Evolutionary conservation across 2,329 filamentous ascomycete genomes (phyloP).

Genomic region (Ophiobolus disseminans): DNA sequence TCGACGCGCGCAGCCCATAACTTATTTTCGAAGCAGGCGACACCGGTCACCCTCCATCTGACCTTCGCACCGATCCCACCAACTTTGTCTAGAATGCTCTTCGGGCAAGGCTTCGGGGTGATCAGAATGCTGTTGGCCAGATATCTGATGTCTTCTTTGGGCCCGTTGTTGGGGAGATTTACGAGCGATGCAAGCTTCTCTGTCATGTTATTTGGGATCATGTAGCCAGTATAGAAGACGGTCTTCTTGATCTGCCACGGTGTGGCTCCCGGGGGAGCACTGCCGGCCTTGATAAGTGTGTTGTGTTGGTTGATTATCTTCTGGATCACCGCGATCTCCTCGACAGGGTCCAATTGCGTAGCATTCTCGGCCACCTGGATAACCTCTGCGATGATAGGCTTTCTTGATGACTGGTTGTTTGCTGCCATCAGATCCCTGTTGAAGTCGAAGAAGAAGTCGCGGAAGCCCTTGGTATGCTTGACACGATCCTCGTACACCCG

Average conservation of each 20-base stretch:
- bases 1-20: constrained; percentile 86
- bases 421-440: constrained; percentile 66
- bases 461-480: constrained; percentile 78
- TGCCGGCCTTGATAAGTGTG: constrained; percentile 57
- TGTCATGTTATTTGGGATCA: constrained; percentile 75
- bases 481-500: constrained; percentile 70
- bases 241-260: constrained; percentile 80
- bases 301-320: constrained; percentile 92
- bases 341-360: constrained; percentile 75
- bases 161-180: constrained; percentile 65
- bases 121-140: constrained; percentile 94
- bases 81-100: constrained; percentile 77
- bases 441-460: constrained; percentile 80
- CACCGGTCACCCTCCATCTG: constrained; percentile 81
- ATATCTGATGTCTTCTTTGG: constrained; percentile 75
- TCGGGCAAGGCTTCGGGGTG: constrained; percentile 75
- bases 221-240: constrained; percentile 91
- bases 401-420: constrained; percentile 59
- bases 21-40: constrained; percentile 76
- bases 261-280: constrained; percentile 54
- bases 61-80: constrained; percentile 86
- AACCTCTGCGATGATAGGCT: constrained; percentile 77
- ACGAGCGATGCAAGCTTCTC: constrained; percentile 75
- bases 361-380: constrained; percentile 82
- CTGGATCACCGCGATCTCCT: constrained; percentile 84